Evolutionary conservation across 108 stramenopile genomes (phyloP), one percentile per base, ranked within the genome.

Genomic region (Mediolabrus comicus): DNA sequence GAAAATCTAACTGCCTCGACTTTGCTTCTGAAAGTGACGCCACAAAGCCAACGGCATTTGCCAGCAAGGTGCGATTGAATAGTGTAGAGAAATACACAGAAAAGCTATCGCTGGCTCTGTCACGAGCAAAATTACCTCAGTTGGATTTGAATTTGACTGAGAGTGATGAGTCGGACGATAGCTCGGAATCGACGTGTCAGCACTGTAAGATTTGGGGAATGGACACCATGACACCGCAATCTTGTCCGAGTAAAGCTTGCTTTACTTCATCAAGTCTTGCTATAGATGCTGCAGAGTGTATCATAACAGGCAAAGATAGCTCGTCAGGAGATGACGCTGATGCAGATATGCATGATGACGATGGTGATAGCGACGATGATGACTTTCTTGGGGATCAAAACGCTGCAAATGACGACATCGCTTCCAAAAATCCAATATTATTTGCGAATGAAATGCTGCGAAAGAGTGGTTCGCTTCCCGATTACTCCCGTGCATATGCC

Each of bases 251-350:
- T 2, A 51, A 63, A 22, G 26, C 31, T 17, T 30, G 59, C 34
- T 19, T 74, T 3, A 74, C 32, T 27, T 22, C 74, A 27, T 53
- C 79, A 36, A 55, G 65, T 49, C 57, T 81, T 31, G 83, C 86
- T 4, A 74, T 90, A 22, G 63, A 79, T 52, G 80, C 89, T 24
- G 53, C 85, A 6, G 58, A 78, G 53, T 80, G 81, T 19, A 79
- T 93, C 39, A 70, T 90, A 17, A 68, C 79, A 5, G 92, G 92
- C 2, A 85, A 82, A 53, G 87, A 72, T 49, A 33, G 75, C 72
- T 39, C 34, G 53, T 24, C 52, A 3, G 55, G 32, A 34, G 34
- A 66, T 36, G 71, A 64, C 16, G 62, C 60, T 53, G 59, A 78
- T 29, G 73, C 59, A 9, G 65, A 72, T 22, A 29, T 57, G 54